Evolutionary conservation across 2,329 filamentous ascomycete genomes (phyloP).

Genomic region (Diplodia corticola): DNA sequence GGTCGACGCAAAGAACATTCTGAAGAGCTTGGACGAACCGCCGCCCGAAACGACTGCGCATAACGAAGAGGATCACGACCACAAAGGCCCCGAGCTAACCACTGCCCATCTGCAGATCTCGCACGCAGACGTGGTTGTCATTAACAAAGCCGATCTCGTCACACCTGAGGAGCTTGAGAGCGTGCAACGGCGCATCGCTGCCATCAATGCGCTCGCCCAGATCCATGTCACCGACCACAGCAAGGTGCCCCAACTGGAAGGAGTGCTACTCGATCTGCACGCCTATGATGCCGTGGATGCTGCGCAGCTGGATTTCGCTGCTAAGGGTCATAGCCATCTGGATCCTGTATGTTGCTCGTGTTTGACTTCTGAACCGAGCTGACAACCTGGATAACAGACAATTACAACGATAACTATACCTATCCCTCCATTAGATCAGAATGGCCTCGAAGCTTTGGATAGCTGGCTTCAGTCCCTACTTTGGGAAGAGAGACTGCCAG

Average conservation of each 20-base stretch:
- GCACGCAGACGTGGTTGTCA: slow-evolving; percentile 89
- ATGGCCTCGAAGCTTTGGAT: slow-evolving; percentile 67
- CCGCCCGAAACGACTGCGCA: slow-evolving; percentile 48
- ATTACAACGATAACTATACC: slow-evolving; percentile 80
- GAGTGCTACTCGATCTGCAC: slow-evolving; percentile 83
- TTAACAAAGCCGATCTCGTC: slow-evolving; percentile 93
- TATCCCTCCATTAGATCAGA: slow-evolving; percentile 59
- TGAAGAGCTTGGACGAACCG: slow-evolving; percentile 74
- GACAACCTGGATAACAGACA: slow-evolving; percentile 53
- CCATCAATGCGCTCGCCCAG: slow-evolving; percentile 88
- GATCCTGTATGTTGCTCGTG: slow-evolving; percentile 67
- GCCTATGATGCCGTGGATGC: slow-evolving; percentile 83
- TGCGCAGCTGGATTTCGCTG: slow-evolving; percentile 62
- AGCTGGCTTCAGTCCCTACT: slow-evolving; percentile 78
- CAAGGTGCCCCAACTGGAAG: slow-evolving; percentile 77
- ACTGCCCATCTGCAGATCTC: slow-evolving; percentile 96
- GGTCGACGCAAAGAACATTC: slow-evolving; percentile 91
- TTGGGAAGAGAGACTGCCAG: slow-evolving; percentile 72
- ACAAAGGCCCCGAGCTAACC: slow-evolving; percentile 70
- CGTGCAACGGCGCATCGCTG: slow-evolving; percentile 70
- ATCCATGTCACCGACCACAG: slow-evolving; percentile 80
- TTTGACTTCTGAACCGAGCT: neutral
- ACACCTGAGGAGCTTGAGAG: slow-evolving; percentile 64
- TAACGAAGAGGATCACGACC: slow-evolving; percentile 49
- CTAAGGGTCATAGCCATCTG: slow-evolving; percentile 84